phyloP scores from a whole-genome alignment of 352 stramenopile genomes.

The Phytophthora rubi region DNA sequence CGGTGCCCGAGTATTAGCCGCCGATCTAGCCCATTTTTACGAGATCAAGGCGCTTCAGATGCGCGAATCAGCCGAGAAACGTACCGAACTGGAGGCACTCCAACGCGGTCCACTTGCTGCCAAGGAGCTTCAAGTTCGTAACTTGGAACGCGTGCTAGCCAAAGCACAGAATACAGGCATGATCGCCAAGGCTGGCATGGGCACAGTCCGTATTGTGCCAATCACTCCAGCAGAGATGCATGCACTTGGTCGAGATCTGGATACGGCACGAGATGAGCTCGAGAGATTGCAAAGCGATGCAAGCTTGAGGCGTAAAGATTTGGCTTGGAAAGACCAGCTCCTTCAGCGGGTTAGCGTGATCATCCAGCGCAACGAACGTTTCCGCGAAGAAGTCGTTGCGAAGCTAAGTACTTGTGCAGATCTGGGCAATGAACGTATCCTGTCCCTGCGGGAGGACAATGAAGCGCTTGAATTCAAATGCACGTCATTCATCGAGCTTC shows the following conservation, averaged over 20 bases:
- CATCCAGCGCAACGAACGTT: conserved; percentile 75
- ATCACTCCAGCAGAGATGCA: conserved; percentile 57
- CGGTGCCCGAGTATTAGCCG: conserved; percentile 46
- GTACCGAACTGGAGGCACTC: conserved; percentile 40
- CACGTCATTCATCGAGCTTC: conserved; percentile 31
- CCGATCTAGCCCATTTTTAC: conserved; percentile 67
- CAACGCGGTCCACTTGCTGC: conserved; percentile 29
- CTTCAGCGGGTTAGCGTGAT: conserved; percentile 70
- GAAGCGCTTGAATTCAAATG: conserved; percentile 57
- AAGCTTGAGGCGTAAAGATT: conserved; percentile 42
- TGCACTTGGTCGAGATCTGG: conserved; percentile 44
- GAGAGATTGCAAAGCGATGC: conserved; percentile 50
- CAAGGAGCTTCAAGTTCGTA: conserved; percentile 57
- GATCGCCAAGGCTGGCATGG: conserved; percentile 73
- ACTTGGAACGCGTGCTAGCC: conserved; percentile 64
- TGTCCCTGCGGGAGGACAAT: conserved; percentile 62
- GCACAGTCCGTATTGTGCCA: conserved; percentile 71
- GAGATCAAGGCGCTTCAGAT: conserved; percentile 62
- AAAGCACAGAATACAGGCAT: conserved; percentile 75
- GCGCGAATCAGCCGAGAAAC: conserved; percentile 46
- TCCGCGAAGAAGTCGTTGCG: conserved; percentile 48
- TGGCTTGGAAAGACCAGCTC: conserved; percentile 70
- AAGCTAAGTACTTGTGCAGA: conserved; percentile 50
- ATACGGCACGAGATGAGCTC: conserved; percentile 54
- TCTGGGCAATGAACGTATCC: conserved; percentile 61